Evolutionary conservation across 176 grass and related monocot genomes (phyloP).

Genomic region (Metroxylon sagu): DNA sequence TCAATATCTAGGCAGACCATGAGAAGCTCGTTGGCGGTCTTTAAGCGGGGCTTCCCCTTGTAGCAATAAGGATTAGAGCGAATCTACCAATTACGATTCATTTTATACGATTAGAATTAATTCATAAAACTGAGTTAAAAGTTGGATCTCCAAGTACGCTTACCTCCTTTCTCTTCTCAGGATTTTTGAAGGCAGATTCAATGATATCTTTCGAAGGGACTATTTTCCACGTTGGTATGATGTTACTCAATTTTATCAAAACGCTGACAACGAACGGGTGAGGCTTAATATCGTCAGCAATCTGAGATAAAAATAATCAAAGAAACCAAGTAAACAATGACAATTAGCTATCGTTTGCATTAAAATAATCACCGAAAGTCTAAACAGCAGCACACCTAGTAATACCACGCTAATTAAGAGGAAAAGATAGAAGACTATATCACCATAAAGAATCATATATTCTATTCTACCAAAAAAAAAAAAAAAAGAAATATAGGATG

Average conservation of each 20-base stretch:
- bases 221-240: constrained; percentile 59
- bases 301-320: constrained; percentile 20
- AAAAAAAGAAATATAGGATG: too few species aligned
- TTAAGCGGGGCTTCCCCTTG: constrained; percentile 48
- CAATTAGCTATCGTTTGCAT: too few species aligned
- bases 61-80: constrained; percentile 49
- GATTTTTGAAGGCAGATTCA: constrained; percentile 41
- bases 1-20: constrained; percentile 49
- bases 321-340: too few species aligned
- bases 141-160: neutral
- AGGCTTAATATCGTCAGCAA: constrained; percentile 61
- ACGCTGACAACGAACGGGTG: constrained; percentile 35
- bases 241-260: constrained; percentile 33
- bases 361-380: too few species aligned
- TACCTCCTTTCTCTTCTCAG: constrained; percentile 50
- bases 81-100: constrained; percentile 14
- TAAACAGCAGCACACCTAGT: too few species aligned
- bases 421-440: too few species aligned
- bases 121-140: neutral
- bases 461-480: too few species aligned
- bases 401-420: too few species aligned
- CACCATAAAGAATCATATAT: too few species aligned
- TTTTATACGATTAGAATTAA: neutral
- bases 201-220: constrained; percentile 50
- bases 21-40: constrained; percentile 49